phyloP scores from a whole-genome alignment of 306 rosid species.

The Vigna radiata region DNA sequence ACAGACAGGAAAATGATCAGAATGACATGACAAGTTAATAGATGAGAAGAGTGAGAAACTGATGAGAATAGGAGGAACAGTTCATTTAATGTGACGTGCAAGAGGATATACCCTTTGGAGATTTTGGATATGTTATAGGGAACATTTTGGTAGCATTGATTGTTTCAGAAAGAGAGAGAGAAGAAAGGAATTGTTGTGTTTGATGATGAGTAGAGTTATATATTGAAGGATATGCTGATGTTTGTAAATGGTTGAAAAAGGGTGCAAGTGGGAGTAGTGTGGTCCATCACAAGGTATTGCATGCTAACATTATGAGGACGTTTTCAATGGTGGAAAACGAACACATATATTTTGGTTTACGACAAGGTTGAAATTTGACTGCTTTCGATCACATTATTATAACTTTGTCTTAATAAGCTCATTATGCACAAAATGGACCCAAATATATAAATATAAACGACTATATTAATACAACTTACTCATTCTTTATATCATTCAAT shows the following conservation, averaged over 20 bases:
- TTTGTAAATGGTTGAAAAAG: constrained; percentile 29
- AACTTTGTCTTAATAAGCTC: no score
- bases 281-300: constrained; percentile 48
- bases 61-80: constrained; percentile 14
- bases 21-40: no score
- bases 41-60: background rate
- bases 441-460: no score
- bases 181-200: constrained; percentile 51
- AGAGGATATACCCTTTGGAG: constrained; percentile 36
- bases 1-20: constrained; percentile 22
- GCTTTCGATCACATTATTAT: background rate
- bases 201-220: constrained; percentile 36
- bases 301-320: background rate
- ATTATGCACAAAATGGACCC: no score
- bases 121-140: background rate
- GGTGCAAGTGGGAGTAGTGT: constrained; percentile 60
- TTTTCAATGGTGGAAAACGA: background rate
- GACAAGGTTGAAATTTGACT: background rate
- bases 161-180: constrained; percentile 30
- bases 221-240: constrained; percentile 34
- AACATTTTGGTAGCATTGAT: background rate
- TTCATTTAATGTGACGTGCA: constrained; percentile 47
- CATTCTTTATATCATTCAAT: no score
- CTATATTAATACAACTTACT: no score
- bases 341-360: background rate